Percentiles rank a stretch among this genome's conserved stretches.
Evolutionary conservation across 2,329 filamentous ascomycete genomes (phyloP).

Genomic region (Paecilomyces niveus): DNA sequence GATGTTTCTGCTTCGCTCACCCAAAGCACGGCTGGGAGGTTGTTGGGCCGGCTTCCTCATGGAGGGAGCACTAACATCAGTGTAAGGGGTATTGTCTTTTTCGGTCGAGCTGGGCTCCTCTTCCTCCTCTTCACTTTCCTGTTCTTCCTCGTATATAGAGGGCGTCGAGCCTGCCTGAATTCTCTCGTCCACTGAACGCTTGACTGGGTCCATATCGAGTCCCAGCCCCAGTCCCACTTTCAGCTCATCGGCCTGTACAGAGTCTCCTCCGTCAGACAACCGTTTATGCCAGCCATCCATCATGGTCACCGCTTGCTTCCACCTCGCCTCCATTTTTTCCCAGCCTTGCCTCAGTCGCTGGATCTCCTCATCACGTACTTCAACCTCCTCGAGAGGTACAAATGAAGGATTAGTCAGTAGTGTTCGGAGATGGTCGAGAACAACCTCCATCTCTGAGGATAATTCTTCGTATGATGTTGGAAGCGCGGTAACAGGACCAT

Average conservation of each 20-base stretch:
- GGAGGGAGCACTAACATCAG: conserved; percentile 6
- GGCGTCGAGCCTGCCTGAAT: background rate
- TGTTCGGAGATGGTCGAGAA: conserved; percentile 72
- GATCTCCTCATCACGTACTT: conserved; percentile 88
- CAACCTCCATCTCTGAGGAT: conserved; percentile 63
- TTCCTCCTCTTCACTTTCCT: conserved; percentile 20
- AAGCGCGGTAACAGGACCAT: conserved; percentile 34
- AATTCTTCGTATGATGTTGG: conserved; percentile 62
- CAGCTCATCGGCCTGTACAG: conserved; percentile 36
- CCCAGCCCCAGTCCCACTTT: conserved; percentile 37
- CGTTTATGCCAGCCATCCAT: conserved; percentile 88
- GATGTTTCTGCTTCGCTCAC: conserved; percentile 31
- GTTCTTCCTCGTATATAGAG: conserved; percentile 23
- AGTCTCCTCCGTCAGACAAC: conserved; percentile 48
- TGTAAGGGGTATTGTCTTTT: conserved; percentile 8
- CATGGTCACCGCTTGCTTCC: conserved; percentile 81
- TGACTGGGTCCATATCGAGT: conserved; percentile 20
- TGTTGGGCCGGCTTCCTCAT: conserved; percentile 5
- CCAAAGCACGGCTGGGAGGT: conserved; percentile 22
- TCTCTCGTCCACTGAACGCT: conserved; percentile 11
- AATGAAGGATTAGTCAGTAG: conserved; percentile 94
- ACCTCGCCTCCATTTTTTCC: conserved; percentile 87
- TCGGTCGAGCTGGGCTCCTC: conserved; percentile 16
- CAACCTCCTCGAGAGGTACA: conserved; percentile 88
- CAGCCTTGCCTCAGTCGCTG: conserved; percentile 72